Evolutionary conservation across 78 protist species (phyloP), one percentile per base, ranked within the genome.

Genomic region (Mastigamoeba balamuthi): DNA sequence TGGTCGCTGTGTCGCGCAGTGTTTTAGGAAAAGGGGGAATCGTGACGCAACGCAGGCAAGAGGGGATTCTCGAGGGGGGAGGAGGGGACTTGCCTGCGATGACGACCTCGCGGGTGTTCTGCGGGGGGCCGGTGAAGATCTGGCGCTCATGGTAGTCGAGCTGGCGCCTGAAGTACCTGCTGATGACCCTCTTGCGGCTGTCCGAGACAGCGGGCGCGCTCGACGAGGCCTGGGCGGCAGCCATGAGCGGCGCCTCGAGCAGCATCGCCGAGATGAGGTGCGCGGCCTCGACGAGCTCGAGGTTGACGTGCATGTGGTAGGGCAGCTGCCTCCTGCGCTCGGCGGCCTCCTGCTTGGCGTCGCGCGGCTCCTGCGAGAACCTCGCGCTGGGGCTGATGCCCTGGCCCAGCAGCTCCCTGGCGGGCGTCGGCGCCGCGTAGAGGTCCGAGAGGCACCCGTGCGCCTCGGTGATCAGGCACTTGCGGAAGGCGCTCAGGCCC

Each of bases 271-370:
- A 48, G 40, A 91, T 63, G 44, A 86, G 78, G 79, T 91, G 92
- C 53, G 86, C 89, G 72, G 91, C 77, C 81, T 95, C 99, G 63
- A 95, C 41, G 28, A 95, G 81, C 30, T 94, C 96, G 70, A 87
- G 71, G 84, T 92, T 92, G 76, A 95, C 88, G 93, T 93, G 96
- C 95, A 92, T 81, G 89, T 94, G 99, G 82, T 86, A 91, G 48
- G 99, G 98, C 40, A 91, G 43, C 66, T 80, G 83, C 27, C 96
- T 80, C 43, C 63, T 37, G 25, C 76, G 48, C 83, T 91, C 96
- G 9, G 40, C 69, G 48, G 81, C 76, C 80, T 93, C 94, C 40
- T 82, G 63, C 71, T 81, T 79, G 25, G 81, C 73, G 28, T 52
- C 83, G 68, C 3, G 3, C 5, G 37, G 53, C 40, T 2, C 25